Base-by-base conservation (phyloP, 305 asterid genomes). In the Petunia hybrid region DNA sequence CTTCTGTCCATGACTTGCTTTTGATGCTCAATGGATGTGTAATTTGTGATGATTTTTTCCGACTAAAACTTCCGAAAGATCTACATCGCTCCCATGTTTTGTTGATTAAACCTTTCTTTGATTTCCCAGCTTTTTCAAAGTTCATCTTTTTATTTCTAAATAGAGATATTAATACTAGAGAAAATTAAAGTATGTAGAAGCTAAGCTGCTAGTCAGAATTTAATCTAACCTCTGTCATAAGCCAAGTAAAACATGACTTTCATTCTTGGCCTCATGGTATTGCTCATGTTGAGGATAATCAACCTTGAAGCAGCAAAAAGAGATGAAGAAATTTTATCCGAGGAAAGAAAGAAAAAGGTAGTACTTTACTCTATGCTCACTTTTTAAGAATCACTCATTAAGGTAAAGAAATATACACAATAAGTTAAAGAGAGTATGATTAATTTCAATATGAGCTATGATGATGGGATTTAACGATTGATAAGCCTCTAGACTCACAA, bases 61-160 rank as follows among this genome's bases (percentile, higher is more conserved):
- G 82, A 43, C 86, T 81, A n/a, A 80, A 74, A 8, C 84, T 73
- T 61, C 84, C 83, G 5, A 86, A 79, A n/a, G 97, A 87, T 80
- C 84, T 89, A 87, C 97, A 92, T 4, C 91, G 59, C 69, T 83
- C 87, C 91, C 93, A 92, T 63, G 92, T 82, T 78, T 85, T 87
- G 60, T 85, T 79, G 31, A 92, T 83, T 51, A 92, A 22, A 36
- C 93, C 91, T 79, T 85, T 90, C 87, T 87, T 90, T 12, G 77
- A 66, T 78, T 84, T 83, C 2, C 41, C 62, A 45, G 42, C 71
- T 22, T 62, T 13, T 56, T 43, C 14, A n/a, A 76, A 42, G 64
- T 87, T 84, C 92, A 88, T 90, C 9, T 60, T 56, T 36, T 45
- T 5, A 45, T 65, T 65, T 42, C 73, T 4, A 51, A 31, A 22